Conservation (phyloP, 768 basidiomycete species). For the Termitomyces sp. region DNA sequence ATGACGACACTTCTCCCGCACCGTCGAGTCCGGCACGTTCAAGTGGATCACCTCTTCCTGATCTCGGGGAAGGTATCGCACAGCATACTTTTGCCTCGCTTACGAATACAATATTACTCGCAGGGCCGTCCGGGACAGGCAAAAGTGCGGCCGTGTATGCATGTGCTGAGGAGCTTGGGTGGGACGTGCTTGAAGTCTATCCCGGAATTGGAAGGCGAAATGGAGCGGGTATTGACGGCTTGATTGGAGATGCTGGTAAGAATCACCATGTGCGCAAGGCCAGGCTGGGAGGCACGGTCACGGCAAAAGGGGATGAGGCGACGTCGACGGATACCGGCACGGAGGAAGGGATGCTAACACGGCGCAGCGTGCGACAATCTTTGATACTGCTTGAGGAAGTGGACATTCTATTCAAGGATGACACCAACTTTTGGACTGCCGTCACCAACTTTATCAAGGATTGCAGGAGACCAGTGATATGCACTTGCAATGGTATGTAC, state of each 20-base stretch:
- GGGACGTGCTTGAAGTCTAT: conserved; percentile 96
- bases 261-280: conserved; percentile 73
- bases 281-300: too few relatives aligned
- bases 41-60: background rate
- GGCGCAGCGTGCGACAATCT: conserved; percentile 61
- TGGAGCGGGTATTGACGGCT: conserved; percentile 66
- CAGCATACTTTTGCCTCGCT: conserved; percentile 38
- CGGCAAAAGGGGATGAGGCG: too few relatives aligned
- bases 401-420: conserved; percentile 87
- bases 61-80: background rate
- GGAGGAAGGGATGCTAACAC: conserved; percentile 10
- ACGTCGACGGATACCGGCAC: conserved; percentile 8
- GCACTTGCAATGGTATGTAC: conserved; percentile 93
- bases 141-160: conserved; percentile 94
- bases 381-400: conserved; percentile 92
- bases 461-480: conserved; percentile 82
- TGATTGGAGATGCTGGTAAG: conserved; percentile 90
- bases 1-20: conserved; percentile 26
- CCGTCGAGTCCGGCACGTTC: conserved; percentile 6
- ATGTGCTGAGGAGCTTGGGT: conserved; percentile 88
- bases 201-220: conserved; percentile 91
- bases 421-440: conserved; percentile 80
- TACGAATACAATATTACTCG: conserved; percentile 82
- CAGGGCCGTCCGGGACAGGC: conserved; percentile 79
- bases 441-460: conserved; percentile 77